Conservation (phyloP, 75 land plant genomes). For the Gnetum montanum region DNA sequence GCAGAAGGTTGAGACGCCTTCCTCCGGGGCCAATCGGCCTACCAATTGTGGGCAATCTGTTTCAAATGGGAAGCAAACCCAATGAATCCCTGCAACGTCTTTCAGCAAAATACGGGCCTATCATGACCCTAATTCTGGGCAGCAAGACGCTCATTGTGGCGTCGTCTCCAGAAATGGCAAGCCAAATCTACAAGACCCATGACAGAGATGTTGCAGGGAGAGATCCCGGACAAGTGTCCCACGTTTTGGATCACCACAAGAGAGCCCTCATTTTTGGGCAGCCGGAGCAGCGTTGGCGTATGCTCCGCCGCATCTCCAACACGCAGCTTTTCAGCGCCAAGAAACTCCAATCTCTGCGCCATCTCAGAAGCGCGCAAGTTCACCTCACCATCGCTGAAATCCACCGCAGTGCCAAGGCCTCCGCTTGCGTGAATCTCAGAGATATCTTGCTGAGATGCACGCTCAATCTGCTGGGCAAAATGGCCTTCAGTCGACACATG, state of each 20-base stretch:
- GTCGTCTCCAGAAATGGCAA: constrained; percentile 16
- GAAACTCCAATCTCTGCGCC: constrained; percentile 8
- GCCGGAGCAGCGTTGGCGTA: constrained; percentile 11
- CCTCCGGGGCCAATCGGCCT: not conserved
- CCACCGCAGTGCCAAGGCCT: not conserved
- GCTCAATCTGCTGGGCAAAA: not conserved
- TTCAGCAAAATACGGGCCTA: not conserved
- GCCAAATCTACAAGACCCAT: constrained; percentile 17
- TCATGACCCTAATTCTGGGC: too few relatives aligned
- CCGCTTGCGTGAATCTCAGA: not conserved
- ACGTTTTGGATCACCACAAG: not conserved
- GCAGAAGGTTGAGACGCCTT: too few relatives aligned
- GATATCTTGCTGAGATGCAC: not conserved
- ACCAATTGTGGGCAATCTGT: not conserved
- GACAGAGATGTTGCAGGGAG: constrained; percentile 17
- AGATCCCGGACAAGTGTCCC: not conserved
- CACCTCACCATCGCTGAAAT: not conserved
- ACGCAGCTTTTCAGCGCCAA: constrained; percentile 14
- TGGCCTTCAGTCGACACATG: not conserved
- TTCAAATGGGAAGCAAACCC: not conserved
- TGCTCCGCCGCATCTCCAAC: constrained; percentile 4
- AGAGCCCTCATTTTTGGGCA: constrained; percentile 7
- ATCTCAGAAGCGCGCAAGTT: not conserved
- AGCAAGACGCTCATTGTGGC: constrained; percentile 10
- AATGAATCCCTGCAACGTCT: not conserved